Evolutionary conservation across 169 alveolate species (phyloP).

Genomic region (Plasmodium chabaudi): DNA sequence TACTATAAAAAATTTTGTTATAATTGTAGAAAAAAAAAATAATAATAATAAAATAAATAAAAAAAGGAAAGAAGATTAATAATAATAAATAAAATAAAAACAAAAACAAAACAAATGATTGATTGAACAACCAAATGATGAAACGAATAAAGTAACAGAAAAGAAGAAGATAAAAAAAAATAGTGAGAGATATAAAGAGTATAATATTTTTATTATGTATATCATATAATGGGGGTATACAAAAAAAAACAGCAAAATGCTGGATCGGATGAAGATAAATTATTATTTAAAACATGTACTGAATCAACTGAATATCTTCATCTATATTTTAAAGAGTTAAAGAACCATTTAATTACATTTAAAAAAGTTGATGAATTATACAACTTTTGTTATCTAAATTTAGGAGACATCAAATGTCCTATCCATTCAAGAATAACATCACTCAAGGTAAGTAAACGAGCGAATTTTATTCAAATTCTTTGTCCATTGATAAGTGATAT

Average conservation of each 20-base stretch:
- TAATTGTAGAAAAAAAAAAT: slow-evolving; percentile 6
- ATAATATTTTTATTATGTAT: too few relatives aligned
- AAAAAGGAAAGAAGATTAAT: too few relatives aligned
- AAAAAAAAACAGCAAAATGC: slow-evolving; percentile 32
- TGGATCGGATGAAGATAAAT: slow-evolving; percentile 13
- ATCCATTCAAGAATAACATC: slow-evolving; percentile 37
- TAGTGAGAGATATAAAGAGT: too few relatives aligned
- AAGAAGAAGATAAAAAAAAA: too few relatives aligned
- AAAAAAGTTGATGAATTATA: slow-evolving; percentile 38
- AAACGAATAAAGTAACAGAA: too few relatives aligned
- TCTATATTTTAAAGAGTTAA: slow-evolving; percentile 39
- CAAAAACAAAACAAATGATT: too few relatives aligned
- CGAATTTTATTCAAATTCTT: too few relatives aligned
- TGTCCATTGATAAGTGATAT: too few relatives aligned
- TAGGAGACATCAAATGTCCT: slow-evolving; percentile 20
- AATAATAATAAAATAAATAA: background rate
- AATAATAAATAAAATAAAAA: too few relatives aligned
- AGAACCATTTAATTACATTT: slow-evolving; percentile 14
- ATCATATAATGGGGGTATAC: slow-evolving; percentile 25
- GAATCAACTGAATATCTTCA: slow-evolving; percentile 50
- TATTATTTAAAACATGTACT: slow-evolving; percentile 29
- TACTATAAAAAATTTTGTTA: background rate
- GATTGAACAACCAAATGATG: too few relatives aligned
- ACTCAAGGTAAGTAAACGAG: slow-evolving; percentile 12
- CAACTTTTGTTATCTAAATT: slow-evolving; percentile 30